phyloP scores from a whole-genome alignment of 345 rosid species.

The Bruguiera parviflora region DNA sequence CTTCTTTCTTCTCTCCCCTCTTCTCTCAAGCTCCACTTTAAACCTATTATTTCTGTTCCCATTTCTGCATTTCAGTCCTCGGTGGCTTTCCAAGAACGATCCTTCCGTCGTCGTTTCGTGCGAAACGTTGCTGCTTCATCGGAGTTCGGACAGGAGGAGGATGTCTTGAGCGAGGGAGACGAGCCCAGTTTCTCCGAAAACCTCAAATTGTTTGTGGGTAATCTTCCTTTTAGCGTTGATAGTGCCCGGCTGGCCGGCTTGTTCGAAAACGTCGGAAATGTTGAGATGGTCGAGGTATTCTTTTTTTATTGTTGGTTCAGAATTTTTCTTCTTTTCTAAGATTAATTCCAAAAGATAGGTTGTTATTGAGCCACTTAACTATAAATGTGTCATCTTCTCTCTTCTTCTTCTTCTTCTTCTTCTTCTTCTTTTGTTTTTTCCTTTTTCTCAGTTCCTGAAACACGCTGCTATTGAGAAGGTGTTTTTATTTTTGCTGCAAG shows the following conservation, averaged over 20 bases:
- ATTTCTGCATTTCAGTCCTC: conserved; percentile 24
- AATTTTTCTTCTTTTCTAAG: not conserved
- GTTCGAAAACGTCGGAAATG: conserved; percentile 75
- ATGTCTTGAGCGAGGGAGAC: conserved; percentile 37
- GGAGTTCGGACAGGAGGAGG: conserved; percentile 67
- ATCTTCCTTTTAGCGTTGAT: conserved; percentile 81
- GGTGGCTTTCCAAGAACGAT: not conserved
- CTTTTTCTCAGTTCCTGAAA: too few relatives aligned
- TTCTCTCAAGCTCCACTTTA: conserved; percentile 34
- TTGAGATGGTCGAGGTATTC: conserved; percentile 93
- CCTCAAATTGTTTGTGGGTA: conserved; percentile 89
- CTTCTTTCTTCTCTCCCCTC: conserved; percentile 28
- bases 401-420: not conserved
- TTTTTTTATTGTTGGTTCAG: not conserved
- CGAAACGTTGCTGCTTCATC: conserved; percentile 58
- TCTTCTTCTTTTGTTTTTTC: not conserved
- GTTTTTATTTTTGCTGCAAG: not conserved
- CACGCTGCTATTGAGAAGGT: not conserved
- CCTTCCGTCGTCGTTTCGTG: conserved; percentile 42
- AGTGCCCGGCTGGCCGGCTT: conserved; percentile 87
- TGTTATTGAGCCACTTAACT: not conserved
- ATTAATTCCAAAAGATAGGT: too few relatives aligned
- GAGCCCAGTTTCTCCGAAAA: conserved; percentile 58
- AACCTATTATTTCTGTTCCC: conserved; percentile 35
- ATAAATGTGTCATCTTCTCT: not conserved